Percentiles rank a stretch among this genome's conserved stretches.
Evolutionary conservation across 768 basidiomycete species (phyloP).

Genomic region (Mycena polygramma): DNA sequence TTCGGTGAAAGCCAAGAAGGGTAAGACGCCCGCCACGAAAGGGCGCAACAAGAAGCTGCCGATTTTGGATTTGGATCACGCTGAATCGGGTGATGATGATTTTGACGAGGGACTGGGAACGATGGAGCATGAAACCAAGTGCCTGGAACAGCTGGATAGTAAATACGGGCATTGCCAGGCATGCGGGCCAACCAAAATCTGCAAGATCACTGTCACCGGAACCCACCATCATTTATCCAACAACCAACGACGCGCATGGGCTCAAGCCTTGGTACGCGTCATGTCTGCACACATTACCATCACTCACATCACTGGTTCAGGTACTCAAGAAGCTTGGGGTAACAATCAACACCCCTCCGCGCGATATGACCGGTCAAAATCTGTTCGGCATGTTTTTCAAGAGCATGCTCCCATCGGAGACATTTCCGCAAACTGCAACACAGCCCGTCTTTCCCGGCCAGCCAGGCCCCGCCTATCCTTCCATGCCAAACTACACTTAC

Average conservation of each 20-base stretch:
- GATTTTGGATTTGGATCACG: slow-evolving; percentile 21
- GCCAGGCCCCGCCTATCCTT: too few species aligned
- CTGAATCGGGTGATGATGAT: slow-evolving; percentile 16
- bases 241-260: slow-evolving; percentile 7
- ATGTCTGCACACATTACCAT: not conserved
- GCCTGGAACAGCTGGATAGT: not conserved
- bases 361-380: slow-evolving; percentile 1
- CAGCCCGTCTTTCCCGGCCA: too few species aligned
- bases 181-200: slow-evolving; percentile 18
- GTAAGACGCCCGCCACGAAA: not conserved
- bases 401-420: not conserved
- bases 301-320: slow-evolving; percentile 10
- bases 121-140: slow-evolving; percentile 8
- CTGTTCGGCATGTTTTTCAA: slow-evolving; percentile 22
- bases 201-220: slow-evolving; percentile 19
- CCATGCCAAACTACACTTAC: not conserved
- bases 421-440: too few species aligned
- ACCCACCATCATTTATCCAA: slow-evolving; percentile 9
- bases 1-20: not conserved
- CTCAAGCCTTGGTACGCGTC: not conserved
- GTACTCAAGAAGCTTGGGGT: slow-evolving; percentile 13
- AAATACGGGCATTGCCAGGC: not conserved
- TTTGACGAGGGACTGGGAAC: slow-evolving; percentile 6
- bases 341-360: slow-evolving; percentile 19
- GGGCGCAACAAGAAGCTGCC: not conserved